Base-by-base conservation (phyloP, 2,329 filamentous ascomycete genomes). In the Stagonosporopsis vannaccii region DNA sequence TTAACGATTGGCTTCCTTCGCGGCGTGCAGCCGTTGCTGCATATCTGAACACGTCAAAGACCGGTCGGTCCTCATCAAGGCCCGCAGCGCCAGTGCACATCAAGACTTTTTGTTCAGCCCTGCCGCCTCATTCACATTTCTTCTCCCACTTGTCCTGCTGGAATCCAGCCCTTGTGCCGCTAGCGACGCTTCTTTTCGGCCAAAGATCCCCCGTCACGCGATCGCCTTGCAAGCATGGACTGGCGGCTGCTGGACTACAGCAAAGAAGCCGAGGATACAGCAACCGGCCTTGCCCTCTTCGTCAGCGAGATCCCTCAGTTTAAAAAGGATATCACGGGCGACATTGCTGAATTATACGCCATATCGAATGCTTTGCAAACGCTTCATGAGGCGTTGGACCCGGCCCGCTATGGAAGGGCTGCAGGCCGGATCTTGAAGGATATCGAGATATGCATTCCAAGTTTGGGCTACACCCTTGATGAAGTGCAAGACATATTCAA, bases 271-370 rank as follows among this genome's bases (percentile, higher is more conserved):
- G 81, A 85, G 67, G 81, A 85, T 44, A 79, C 82, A 61, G 82
- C 82, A 46, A 76, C 78, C 47, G 80, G 78, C 53, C 78, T 87
- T 58, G 75, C 76, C 58, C 66, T 73, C 37, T 84, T 86, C 68
- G 74, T 82, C 46, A 75, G 76, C 52, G 77, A 79, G 61, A 78
- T 86, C 44, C 80, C 82, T 7, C 77, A 83, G 48, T 74, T 81
- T 63, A 76, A 80, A 30, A 78, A 80, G 28, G 80, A 84, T 39
- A 82, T 87, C 62, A 83, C 82, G 22, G 76, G 76, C 28, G 71
- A 83, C 25, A 82, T 87, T 48, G 79, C 81, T 51, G 79, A 84
- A 57, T 77, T 87, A 22, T 85, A 83, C 66, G 78, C 78, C 47
- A 81, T 87, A 67, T 82, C 82, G 52, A 77, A 79, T 43, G 77